Evolutionary conservation across 768 basidiomycete genomes (phyloP).

Genomic region (Phaffia australis): DNA sequence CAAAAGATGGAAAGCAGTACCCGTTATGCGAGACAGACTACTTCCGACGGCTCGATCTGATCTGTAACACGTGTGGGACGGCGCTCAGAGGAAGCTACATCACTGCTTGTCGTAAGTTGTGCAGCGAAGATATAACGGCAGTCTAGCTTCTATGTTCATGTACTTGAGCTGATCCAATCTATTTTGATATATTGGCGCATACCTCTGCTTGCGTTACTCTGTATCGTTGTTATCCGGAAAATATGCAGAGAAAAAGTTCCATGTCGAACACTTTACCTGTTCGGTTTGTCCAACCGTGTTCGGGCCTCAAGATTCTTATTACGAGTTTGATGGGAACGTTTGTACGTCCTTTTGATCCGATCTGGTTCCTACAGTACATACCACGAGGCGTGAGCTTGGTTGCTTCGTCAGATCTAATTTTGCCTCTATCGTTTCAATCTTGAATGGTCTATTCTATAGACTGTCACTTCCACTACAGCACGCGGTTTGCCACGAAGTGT

Average conservation of each 20-base stretch:
- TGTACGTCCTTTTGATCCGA: constrained; percentile 39
- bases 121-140: background rate
- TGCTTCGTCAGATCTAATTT: background rate
- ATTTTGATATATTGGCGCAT: background rate
- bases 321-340: constrained; percentile 95
- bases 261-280: constrained; percentile 99
- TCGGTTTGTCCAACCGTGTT: constrained; percentile 91
- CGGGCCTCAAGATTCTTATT: constrained; percentile 96
- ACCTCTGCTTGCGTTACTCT: background rate
- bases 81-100: constrained; percentile 95
- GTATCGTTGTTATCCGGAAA: background rate
- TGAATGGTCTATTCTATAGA: constrained; percentile 33
- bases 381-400: background rate
- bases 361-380: background rate
- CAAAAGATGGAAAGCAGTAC: constrained; percentile 64
- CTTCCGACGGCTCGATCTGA: constrained; percentile 86
- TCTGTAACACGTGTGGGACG: constrained; percentile 90
- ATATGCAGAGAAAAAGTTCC: constrained; percentile 84
- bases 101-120: constrained; percentile 87
- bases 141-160: background rate
- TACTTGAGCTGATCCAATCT: background rate
- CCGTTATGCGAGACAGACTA: constrained; percentile 99
- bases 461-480: constrained; percentile 99
- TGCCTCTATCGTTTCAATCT: background rate
- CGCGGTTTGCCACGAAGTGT: constrained; percentile 95